Percentiles rank a stretch among this genome's conserved stretches.
These are phyloP conservation scores for Exsudoporus frostii DNA, from an alignment of 768 basidiomycete genomes.

Conservation along the genomic window DNA sequence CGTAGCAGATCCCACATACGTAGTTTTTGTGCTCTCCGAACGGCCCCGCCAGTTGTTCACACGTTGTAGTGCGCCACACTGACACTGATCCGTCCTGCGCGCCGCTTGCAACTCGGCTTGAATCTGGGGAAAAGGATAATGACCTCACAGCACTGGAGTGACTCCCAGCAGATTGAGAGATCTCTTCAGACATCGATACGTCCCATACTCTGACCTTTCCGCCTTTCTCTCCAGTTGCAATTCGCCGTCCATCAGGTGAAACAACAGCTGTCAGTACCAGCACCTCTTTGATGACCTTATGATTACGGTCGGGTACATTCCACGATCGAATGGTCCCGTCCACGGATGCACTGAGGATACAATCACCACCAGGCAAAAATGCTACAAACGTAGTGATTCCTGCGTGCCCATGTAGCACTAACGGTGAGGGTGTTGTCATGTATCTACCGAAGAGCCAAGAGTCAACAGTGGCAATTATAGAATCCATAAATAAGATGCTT, in stretches of 20 bases:
- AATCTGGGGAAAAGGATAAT: not conserved
- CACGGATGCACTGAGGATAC: not conserved
- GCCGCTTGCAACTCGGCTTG: not conserved
- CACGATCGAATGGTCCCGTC: not conserved
- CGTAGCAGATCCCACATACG: not conserved
- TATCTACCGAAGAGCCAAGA: not conserved
- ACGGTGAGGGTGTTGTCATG: not conserved
- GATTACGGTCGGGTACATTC: not conserved
- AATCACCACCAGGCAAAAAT: not conserved
- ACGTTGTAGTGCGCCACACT: not conserved
- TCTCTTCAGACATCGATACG: not conserved
- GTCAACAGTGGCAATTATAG: not conserved
- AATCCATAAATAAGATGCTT: not conserved
- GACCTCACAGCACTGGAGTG: not conserved
- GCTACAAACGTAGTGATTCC: not conserved
- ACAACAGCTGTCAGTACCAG: not conserved
- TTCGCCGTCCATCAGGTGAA: not conserved
- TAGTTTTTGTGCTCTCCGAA: not conserved
- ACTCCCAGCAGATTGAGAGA: not conserved
- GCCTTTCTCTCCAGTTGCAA: not conserved
- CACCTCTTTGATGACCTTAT: not conserved
- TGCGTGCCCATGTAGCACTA: not conserved
- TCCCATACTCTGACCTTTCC: not conserved
- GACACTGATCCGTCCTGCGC: not conserved
- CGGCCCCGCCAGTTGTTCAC: not conserved